Conservation (phyloP, 2,329 filamentous ascomycete species). For the Furcasterigmium sp. region DNA sequence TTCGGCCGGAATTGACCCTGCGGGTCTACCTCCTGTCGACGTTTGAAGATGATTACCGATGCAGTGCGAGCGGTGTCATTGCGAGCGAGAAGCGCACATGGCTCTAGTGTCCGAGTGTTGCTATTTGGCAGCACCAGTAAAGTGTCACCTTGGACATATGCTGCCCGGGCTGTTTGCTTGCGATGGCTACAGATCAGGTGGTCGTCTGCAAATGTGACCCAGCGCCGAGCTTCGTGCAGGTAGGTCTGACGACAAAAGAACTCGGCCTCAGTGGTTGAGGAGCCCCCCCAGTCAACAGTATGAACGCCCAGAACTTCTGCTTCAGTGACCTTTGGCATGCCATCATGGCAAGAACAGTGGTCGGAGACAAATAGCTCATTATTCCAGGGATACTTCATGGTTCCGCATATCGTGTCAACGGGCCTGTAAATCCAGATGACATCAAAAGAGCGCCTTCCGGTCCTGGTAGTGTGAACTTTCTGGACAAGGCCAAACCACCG, state of each 20-base stretch:
- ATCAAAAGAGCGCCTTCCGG: conserved; percentile 43
- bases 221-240: conserved; percentile 51
- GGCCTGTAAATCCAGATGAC: conserved; percentile 73
- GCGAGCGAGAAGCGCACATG: conserved; percentile 49
- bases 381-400: conserved; percentile 60
- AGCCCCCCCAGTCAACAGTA: conserved; percentile 51
- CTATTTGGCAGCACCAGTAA: conserved; percentile 40
- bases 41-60: conserved; percentile 44
- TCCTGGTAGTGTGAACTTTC: conserved; percentile 31
- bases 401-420: conserved; percentile 63
- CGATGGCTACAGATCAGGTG: conserved; percentile 51
- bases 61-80: conserved; percentile 21
- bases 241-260: conserved; percentile 72
- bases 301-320: conserved; percentile 54
- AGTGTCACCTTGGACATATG: conserved; percentile 49
- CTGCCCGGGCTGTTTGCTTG: conserved; percentile 9
- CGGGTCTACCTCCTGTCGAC: conserved; percentile 37
- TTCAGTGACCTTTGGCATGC: conserved; percentile 36
- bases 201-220: conserved; percentile 48
- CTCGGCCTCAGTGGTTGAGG: conserved; percentile 38
- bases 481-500: conserved; percentile 71
- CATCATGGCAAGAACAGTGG: conserved; percentile 63
- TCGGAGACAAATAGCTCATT: conserved; percentile 76
- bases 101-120: conserved; percentile 41
- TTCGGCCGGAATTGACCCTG: conserved; percentile 36